Evolutionary conservation across 768 basidiomycete genomes (phyloP).

Genomic region (Calocybe cyanea): DNA sequence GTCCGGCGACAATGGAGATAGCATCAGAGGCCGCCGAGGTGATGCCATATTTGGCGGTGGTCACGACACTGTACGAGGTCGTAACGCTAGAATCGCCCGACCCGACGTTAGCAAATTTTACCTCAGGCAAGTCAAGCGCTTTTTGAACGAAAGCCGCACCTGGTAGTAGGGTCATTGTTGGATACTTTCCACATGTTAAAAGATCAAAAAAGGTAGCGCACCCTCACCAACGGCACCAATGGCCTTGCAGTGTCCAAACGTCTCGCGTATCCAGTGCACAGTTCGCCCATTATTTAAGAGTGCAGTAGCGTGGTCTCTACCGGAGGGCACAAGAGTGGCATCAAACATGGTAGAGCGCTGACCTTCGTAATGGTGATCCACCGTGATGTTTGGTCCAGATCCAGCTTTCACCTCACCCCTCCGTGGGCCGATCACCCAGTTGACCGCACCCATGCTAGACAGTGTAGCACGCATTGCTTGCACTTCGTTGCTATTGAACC

Average conservation of each 20-base stretch:
- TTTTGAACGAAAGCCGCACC: slow-evolving; percentile 47
- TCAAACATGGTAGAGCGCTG: too few species aligned
- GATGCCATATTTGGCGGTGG: slow-evolving; percentile 47
- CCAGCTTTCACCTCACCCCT: slow-evolving; percentile 49
- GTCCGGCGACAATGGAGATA: slow-evolving; percentile 31
- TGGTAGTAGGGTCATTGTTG: slow-evolving; percentile 18
- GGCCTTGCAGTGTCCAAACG: too few species aligned
- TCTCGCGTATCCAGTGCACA: too few species aligned
- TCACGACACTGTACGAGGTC: slow-evolving; percentile 60
- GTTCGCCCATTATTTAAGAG: too few species aligned
- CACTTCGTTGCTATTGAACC: slow-evolving; percentile 63
- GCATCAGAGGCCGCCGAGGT: slow-evolving; percentile 38
- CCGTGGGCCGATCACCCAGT: slow-evolving; percentile 63
- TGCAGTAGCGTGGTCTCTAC: too few species aligned
- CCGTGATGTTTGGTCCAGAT: slow-evolving; percentile 32
- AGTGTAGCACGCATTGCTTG: slow-evolving; percentile 54
- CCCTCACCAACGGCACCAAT: slow-evolving; percentile 77
- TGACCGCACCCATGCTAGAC: slow-evolving; percentile 47
- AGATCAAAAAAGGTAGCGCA: slow-evolving; percentile 16
- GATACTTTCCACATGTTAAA: too few species aligned
- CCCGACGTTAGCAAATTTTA: slow-evolving; percentile 34
- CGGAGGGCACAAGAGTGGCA: too few species aligned
- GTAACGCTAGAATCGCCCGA: slow-evolving; percentile 42
- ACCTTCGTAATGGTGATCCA: too few species aligned
- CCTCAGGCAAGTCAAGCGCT: slow-evolving; percentile 41